These are phyloP conservation scores for Volvox africanus DNA, from an alignment of 139 green algal genomes.

Conservation along the genomic window DNA sequence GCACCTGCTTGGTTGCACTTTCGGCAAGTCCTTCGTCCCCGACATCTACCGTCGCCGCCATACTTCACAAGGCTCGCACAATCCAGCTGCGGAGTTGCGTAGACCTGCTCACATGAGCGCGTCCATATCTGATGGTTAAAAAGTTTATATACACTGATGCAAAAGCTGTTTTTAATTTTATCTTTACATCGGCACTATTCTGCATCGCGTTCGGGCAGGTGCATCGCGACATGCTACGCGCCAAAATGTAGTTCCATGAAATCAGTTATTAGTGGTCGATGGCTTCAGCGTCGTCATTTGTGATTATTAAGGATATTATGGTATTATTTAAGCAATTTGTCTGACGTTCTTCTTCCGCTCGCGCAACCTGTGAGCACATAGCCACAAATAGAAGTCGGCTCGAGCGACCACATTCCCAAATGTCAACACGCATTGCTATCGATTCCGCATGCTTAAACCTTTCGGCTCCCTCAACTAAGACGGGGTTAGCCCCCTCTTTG, in stretches of 20 bases:
- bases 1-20: constrained; percentile 49
- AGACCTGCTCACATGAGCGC: not conserved
- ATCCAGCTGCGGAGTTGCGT: not conserved
- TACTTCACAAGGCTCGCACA: not conserved
- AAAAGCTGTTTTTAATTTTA: too few species aligned
- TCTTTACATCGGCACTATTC: too few species aligned
- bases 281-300: too few species aligned
- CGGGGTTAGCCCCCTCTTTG: not conserved
- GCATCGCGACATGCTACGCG: too few species aligned
- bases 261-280: too few species aligned
- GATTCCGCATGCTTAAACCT: not conserved
- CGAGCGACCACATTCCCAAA: not conserved
- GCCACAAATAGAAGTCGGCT: not conserved
- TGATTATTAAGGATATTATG: too few species aligned
- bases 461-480: not conserved
- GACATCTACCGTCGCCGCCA: constrained; percentile 19
- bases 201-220: too few species aligned
- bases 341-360: too few species aligned
- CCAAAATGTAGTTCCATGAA: too few species aligned
- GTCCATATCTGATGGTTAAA: not conserved
- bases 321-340: too few species aligned
- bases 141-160: not conserved
- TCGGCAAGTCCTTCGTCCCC: constrained; percentile 45
- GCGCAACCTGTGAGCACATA: too few species aligned
- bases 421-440: constrained; percentile 1